These are phyloP conservation scores for Athelia psychrophila DNA, from an alignment of 1,284 basidiomycete species.

Conservation along the genomic window DNA sequence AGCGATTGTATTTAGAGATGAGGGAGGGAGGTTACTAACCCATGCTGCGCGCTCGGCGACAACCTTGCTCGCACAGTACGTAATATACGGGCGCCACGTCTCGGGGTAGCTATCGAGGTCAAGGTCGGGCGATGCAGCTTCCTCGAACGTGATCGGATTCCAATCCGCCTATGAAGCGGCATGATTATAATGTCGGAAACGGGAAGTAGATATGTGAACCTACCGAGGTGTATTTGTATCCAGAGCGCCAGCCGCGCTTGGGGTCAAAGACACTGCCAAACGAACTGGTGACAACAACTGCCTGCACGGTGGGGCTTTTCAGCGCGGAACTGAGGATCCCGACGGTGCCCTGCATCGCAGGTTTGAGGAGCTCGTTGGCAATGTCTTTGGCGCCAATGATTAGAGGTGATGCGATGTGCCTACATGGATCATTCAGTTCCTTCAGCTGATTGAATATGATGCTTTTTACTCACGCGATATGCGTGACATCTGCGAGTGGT, in stretches of 20 bases:
- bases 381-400: neutral
- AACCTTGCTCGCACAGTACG: neutral
- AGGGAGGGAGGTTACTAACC: neutral
- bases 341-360: neutral
- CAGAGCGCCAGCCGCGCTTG: neutral
- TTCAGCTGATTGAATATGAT: too few relatives aligned
- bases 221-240: neutral
- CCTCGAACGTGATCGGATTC: neutral
- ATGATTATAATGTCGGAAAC: neutral
- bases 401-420: neutral
- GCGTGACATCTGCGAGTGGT: neutral
- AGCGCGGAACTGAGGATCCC: neutral
- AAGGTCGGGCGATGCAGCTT: slow-evolving; percentile 1
- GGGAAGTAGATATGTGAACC: neutral
- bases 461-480: neutral
- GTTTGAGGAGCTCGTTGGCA: neutral
- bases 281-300: slow-evolving; percentile 1
- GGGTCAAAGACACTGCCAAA: neutral
- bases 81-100: neutral
- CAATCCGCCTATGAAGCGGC: neutral
- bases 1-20: neutral
- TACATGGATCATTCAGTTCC: too few relatives aligned
- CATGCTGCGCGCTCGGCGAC: slow-evolving; percentile 1
- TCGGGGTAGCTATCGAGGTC: neutral
- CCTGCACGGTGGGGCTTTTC: neutral